Conservation (phyloP, 1,284 basidiomycete species). For the Ustilago bromivora region DNA sequence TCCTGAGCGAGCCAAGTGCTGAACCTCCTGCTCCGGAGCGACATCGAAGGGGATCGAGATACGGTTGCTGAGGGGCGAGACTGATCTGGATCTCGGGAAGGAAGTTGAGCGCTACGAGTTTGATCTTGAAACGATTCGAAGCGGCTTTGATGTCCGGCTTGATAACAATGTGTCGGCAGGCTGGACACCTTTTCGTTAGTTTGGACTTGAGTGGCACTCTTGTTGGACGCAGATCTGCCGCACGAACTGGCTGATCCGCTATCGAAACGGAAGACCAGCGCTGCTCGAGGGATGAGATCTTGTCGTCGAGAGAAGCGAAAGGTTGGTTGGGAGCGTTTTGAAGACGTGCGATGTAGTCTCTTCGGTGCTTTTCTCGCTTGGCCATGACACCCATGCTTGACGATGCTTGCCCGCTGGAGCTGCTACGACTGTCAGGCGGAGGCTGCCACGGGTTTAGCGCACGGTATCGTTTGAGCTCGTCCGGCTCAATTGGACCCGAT, state of each 20-base stretch:
- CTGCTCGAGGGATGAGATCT: conserved; percentile 81
- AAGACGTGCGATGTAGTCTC: conserved; percentile 72
- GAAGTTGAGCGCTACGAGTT: conserved; percentile 92
- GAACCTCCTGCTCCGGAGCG: conserved; percentile 11
- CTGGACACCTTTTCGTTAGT: conserved; percentile 91
- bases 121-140: conserved; percentile 94
- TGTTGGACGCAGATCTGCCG: conserved; percentile 79
- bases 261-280: conserved; percentile 77
- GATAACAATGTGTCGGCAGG: conserved; percentile 94
- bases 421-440: conserved; percentile 11
- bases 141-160: conserved; percentile 97
- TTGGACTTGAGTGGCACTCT: conserved; percentile 92
- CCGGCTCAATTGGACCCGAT: conserved; percentile 33
- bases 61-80: conserved; percentile 42
- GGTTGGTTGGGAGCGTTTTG: conserved; percentile 22
- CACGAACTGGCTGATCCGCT: conserved; percentile 73
- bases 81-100: conserved; percentile 81
- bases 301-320: conserved; percentile 33
- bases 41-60: conserved; percentile 28
- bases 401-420: conserved; percentile 3
- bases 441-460: conserved; percentile 50
- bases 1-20: conserved; percentile 16
- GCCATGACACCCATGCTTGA: conserved; percentile 33
- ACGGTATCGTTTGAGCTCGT: conserved; percentile 51
- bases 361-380: conserved; percentile 77